A percentile compares a stretch with the other conserved stretches of the same genome.
phyloP scores from a whole-genome alignment of 75 land plant genomes.

The Isoetes taiwanensis region DNA sequence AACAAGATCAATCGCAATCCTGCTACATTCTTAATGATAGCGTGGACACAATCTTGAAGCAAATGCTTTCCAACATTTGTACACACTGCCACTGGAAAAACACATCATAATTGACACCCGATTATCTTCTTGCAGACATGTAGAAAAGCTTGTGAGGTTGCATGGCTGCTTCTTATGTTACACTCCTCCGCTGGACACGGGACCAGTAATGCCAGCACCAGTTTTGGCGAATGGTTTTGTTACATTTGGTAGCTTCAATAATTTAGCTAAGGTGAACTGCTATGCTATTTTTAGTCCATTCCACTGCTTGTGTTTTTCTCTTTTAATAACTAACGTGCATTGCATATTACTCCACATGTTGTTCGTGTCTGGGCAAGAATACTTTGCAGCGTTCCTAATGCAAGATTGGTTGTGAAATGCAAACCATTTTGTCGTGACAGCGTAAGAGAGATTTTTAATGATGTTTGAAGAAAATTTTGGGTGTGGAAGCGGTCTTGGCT shows the following conservation, averaged over 20 bases:
- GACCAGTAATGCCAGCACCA: slow-evolving; percentile 69
- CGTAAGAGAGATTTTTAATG: slow-evolving; percentile 74
- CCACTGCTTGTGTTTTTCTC: no score
- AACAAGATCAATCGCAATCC: no score
- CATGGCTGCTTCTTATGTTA: slow-evolving; percentile 94
- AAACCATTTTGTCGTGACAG: slow-evolving; percentile 98
- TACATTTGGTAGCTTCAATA: slow-evolving; percentile 99
- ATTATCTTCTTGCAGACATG: slow-evolving; percentile 58
- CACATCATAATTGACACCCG: no score
- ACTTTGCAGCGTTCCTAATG: slow-evolving; percentile 76
- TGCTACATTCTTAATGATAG: no score
- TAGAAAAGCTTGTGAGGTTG: slow-evolving; percentile 81
- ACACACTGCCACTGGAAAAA: no score
- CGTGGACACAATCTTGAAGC: no score
- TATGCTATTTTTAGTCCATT: no score
- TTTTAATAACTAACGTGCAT: no score
- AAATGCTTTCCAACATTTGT: no score
- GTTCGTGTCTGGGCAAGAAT: slow-evolving; percentile 93
- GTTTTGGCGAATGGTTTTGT: slow-evolving; percentile 85
- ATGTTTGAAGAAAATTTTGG: slow-evolving; percentile 77
- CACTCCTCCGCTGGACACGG: slow-evolving; percentile 91
- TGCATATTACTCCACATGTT: slow-evolving; percentile 89
- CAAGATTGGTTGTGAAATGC: slow-evolving; percentile 92
- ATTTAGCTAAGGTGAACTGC: slow-evolving; percentile 87
- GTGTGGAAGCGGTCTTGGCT: slow-evolving; percentile 76